These are phyloP conservation scores for Arabidopsis suecica DNA, from an alignment of 345 rosid species.

Conservation along the genomic window DNA sequence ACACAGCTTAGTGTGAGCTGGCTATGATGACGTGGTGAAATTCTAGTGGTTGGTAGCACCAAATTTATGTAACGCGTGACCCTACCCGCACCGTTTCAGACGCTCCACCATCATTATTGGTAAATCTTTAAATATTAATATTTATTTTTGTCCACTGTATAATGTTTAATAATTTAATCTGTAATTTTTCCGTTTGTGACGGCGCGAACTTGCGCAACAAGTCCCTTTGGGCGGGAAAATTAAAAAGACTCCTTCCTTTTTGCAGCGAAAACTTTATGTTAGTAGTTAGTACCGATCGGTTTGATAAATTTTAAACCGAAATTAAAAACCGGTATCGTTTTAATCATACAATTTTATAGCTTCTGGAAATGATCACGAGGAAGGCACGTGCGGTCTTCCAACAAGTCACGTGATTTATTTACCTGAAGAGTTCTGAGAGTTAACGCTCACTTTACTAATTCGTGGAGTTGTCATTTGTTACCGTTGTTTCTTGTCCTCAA, in stretches of 20 bases:
- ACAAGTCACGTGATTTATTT: background rate
- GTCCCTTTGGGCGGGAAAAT: constrained; percentile 43
- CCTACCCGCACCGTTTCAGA: constrained; percentile 43
- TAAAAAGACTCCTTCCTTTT: constrained; percentile 15
- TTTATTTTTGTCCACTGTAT: background rate
- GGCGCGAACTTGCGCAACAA: constrained; percentile 47
- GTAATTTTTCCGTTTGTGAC: constrained; percentile 22
- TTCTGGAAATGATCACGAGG: constrained; percentile 12
- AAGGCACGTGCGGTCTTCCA: background rate
- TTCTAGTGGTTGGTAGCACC: constrained; percentile 3
- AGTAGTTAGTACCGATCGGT: constrained; percentile 19
- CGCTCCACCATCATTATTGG: constrained; percentile 42
- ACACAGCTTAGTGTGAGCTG: constrained; percentile 32
- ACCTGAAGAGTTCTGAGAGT: background rate
- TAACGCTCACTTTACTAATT: background rate
- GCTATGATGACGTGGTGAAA: constrained; percentile 5
- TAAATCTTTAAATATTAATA: background rate
- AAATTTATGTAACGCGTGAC: constrained; percentile 30
- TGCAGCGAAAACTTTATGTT: constrained; percentile 5
- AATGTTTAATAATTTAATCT: background rate
- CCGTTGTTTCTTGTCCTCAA: background rate
- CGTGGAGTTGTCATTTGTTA: background rate
- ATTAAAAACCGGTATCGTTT: background rate
- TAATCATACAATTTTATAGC: background rate
- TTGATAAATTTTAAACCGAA: background rate